Conservation (phyloP, 148 eudicot species). For the Rhododendron griersonianum region DNA sequence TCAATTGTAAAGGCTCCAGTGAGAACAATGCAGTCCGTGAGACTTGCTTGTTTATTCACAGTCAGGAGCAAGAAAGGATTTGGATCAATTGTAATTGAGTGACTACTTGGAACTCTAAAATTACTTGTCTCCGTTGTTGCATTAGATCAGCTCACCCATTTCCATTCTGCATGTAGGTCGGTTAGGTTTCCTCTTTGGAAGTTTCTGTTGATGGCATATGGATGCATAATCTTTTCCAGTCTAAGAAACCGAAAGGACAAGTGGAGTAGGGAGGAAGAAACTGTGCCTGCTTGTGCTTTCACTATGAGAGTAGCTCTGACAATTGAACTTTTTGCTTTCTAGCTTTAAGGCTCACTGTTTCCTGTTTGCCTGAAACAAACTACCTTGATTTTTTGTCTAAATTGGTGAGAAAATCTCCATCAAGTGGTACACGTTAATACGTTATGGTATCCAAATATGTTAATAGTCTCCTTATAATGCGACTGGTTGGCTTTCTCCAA, state of each 20-base stretch:
- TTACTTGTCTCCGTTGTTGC: neutral
- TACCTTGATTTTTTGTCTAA: neutral
- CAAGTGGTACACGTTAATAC: neutral
- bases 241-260: neutral
- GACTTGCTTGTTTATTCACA: neutral
- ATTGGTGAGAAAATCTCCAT: neutral
- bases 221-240: neutral
- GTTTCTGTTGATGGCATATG: neutral
- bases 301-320: neutral
- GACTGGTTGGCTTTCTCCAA: neutral
- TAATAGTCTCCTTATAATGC: no score
- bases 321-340: neutral
- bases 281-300: neutral
- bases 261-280: neutral
- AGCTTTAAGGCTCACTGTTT: neutral
- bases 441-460: neutral
- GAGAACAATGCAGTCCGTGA: neutral
- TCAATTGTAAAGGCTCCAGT: neutral
- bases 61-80: neutral
- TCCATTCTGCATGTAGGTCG: neutral
- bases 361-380: no score
- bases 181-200: neutral
- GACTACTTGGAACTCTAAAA: neutral
- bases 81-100: neutral
- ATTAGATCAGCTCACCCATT: neutral